Evolutionary conservation across 306 rosid species (phyloP).

Genomic region (Clitoria ternatea): DNA sequence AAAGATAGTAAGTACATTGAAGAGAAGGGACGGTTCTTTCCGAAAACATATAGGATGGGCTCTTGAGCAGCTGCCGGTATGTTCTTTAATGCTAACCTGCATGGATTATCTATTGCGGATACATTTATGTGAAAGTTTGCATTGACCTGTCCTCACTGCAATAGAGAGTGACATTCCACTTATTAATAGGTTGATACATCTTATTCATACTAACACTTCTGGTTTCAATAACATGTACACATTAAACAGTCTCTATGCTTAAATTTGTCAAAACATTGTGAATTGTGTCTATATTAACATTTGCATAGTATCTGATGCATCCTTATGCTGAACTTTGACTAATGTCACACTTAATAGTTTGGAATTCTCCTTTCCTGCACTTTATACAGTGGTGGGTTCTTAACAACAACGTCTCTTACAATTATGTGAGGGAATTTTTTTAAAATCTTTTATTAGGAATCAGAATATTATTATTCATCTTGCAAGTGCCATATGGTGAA

Average conservation of each 20-base stretch:
- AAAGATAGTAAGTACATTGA: constrained; percentile 46
- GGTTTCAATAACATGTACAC: too few relatives aligned
- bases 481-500: not conserved
- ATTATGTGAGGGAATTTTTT: not conserved
- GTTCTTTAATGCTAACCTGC: constrained; percentile 6
- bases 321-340: not conserved
- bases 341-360: not conserved
- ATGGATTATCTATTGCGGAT: not conserved
- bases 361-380: not conserved
- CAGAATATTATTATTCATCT: not conserved
- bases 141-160: not conserved
- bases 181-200: too few relatives aligned
- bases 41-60: constrained; percentile 49
- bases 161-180: too few relatives aligned
- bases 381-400: not conserved
- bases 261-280: too few relatives aligned
- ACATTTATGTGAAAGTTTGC: not conserved
- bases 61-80: constrained; percentile 56
- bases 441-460: not conserved
- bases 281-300: not conserved
- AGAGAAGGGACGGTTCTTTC: constrained; percentile 68
- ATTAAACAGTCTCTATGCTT: too few relatives aligned
- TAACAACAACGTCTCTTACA: not conserved
- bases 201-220: too few relatives aligned
- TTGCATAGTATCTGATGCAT: not conserved